These are phyloP conservation scores for Mycena latifolia DNA, from an alignment of 768 basidiomycete genomes.

Conservation along the genomic window DNA sequence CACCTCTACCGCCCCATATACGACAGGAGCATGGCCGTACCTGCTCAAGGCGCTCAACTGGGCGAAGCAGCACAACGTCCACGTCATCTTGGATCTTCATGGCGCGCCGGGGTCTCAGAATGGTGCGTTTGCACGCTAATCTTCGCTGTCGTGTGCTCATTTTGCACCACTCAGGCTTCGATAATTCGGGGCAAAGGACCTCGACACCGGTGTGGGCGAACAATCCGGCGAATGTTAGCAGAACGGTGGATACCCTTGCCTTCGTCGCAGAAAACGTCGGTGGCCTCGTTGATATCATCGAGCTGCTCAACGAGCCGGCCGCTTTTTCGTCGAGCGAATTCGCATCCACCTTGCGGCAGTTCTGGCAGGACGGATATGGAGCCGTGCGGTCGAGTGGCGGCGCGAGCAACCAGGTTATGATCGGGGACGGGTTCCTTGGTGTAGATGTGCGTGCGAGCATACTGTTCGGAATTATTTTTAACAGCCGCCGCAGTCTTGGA, in stretches of 20 bases:
- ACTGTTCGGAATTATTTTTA: slow-evolving; percentile 13
- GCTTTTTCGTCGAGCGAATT: slow-evolving; percentile 62
- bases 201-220: slow-evolving; percentile 67
- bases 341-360: slow-evolving; percentile 60
- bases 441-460: slow-evolving; percentile 58
- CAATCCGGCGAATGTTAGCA: slow-evolving; percentile 54
- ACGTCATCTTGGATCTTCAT: slow-evolving; percentile 83
- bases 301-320: slow-evolving; percentile 79
- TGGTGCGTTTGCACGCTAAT: slow-evolving; percentile 24
- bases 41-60: slow-evolving; percentile 72
- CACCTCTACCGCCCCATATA: slow-evolving; percentile 29
- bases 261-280: slow-evolving; percentile 63
- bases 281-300: slow-evolving; percentile 71
- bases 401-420: slow-evolving; percentile 68
- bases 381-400: slow-evolving; percentile 66
- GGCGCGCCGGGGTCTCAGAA: slow-evolving; percentile 73
- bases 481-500: slow-evolving; percentile 61
- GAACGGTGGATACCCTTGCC: not conserved
- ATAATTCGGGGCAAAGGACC: slow-evolving; percentile 80
- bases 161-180: slow-evolving; percentile 60
- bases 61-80: slow-evolving; percentile 71
- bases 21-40: slow-evolving; percentile 76
- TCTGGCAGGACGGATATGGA: slow-evolving; percentile 71
- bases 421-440: slow-evolving; percentile 78
- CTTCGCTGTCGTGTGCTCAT: slow-evolving; percentile 8